phyloP scores from a whole-genome alignment of 2,329 filamentous ascomycete species.

The Lithohypha guttulata region DNA sequence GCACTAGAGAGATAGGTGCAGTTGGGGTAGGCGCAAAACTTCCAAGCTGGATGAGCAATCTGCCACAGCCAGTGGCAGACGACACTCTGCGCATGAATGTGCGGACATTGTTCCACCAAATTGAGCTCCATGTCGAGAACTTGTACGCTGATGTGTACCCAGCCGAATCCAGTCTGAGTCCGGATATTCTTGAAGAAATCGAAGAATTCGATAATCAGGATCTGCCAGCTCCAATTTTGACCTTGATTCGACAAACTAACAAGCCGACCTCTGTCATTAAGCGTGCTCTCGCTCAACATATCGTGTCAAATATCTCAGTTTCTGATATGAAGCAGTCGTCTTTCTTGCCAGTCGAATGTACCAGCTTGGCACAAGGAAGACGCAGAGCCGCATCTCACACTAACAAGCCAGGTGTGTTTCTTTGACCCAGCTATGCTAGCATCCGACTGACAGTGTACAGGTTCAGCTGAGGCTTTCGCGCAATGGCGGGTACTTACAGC shows the following conservation, averaged over 20 bases:
- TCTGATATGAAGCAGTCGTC: no score
- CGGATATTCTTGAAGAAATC: constrained; percentile 20
- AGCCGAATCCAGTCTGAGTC: constrained; percentile 1
- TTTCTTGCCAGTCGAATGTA: no score
- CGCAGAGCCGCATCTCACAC: no score
- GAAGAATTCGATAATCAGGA: constrained; percentile 16
- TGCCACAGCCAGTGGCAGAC: constrained; percentile 27
- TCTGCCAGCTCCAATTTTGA: constrained; percentile 15
- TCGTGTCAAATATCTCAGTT: no score
- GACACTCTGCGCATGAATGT: constrained; percentile 21
- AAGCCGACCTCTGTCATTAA: no score
- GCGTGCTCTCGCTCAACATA: no score
- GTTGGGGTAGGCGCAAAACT: no score
- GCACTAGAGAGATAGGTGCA: background rate
- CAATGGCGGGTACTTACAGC: constrained; percentile 25
- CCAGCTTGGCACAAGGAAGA: no score
- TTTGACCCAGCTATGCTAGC: no score
- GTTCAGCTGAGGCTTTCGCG: constrained; percentile 11
- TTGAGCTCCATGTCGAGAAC: constrained; percentile 29
- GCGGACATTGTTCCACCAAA: constrained; percentile 26
- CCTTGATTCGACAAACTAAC: no score
- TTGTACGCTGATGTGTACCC: constrained; percentile 22
- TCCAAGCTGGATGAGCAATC: no score
- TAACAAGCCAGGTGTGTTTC: no score
- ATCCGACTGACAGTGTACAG: constrained; percentile 2